Percentiles rank a stretch among this genome's conserved stretches.
These are phyloP conservation scores for Termitomyces sp. DNA, from an alignment of 768 basidiomycete species.

Conservation along the genomic window DNA sequence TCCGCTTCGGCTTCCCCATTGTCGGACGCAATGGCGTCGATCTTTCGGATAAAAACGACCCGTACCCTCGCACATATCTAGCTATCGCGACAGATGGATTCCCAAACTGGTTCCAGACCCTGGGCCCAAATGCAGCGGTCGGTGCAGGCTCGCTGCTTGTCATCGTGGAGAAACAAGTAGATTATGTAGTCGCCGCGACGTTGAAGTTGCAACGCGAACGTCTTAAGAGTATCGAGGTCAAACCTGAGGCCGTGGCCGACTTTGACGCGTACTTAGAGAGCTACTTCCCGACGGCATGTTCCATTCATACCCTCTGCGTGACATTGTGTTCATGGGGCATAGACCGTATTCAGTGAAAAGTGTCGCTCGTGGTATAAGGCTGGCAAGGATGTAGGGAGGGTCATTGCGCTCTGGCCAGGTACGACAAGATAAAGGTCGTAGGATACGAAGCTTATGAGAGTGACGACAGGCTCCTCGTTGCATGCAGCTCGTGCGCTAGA, in stretches of 20 bases:
- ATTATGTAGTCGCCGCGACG: conserved; percentile 50
- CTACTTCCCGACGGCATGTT: conserved; percentile 39
- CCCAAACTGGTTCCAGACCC: conserved; percentile 60
- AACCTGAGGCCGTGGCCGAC: conserved; percentile 54
- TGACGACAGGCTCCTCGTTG: conserved; percentile 39
- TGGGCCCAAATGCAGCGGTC: conserved; percentile 54
- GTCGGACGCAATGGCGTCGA: conserved; percentile 48
- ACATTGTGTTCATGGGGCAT: background rate
- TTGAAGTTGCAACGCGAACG: conserved; percentile 60
- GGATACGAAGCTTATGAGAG: background rate
- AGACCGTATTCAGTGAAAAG: conserved; percentile 55
- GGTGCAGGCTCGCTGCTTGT: conserved; percentile 52
- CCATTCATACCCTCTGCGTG: background rate
- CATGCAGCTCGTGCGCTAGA: conserved; percentile 44
- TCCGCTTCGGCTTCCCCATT: conserved; percentile 42
- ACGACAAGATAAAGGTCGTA: conserved; percentile 1
- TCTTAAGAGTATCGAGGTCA: conserved; percentile 56
- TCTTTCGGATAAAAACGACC: conserved; percentile 47
- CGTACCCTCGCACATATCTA: conserved; percentile 55
- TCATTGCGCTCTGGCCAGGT: conserved; percentile 60
- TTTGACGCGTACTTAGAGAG: conserved; percentile 57
- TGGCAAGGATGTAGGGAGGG: conserved; percentile 52
- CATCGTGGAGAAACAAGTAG: conserved; percentile 50
- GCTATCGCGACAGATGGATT: conserved; percentile 55
- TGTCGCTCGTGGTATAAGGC: conserved; percentile 64